A percentile compares a stretch with the other conserved stretches of the same genome.
These are phyloP conservation scores for Whalleya microplaca DNA, from an alignment of 2,329 filamentous ascomycete species.

Conservation along the genomic window DNA sequence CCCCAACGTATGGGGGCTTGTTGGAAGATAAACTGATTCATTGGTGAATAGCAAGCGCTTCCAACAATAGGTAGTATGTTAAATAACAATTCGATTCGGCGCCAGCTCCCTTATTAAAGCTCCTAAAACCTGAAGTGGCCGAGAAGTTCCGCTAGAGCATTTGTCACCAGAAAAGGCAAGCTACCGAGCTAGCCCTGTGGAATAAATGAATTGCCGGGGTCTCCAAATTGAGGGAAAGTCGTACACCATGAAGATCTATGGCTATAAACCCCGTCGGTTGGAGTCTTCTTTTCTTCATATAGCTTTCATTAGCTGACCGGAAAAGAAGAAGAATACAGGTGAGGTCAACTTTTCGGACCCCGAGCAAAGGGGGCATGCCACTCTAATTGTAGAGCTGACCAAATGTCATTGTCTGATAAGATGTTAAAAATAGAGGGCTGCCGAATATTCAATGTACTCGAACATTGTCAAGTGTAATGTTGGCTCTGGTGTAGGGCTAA, in stretches of 20 bases:
- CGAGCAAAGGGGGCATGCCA: no score
- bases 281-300: no score
- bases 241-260: neutral
- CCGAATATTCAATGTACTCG: neutral
- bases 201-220: neutral
- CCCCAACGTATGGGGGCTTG: neutral
- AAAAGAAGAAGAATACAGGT: neutral
- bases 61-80: neutral
- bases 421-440: neutral
- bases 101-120: neutral
- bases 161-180: neutral
- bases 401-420: neutral
- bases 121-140: neutral
- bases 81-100: neutral
- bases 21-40: constrained; percentile 1
- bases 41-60: neutral
- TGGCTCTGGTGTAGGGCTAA: neutral
- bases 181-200: neutral
- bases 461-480: neutral
- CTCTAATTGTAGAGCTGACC: neutral
- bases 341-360: neutral
- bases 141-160: neutral
- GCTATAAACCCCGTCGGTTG: neutral
- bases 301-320: no score
- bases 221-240: neutral